A percentile compares a stretch with the other conserved stretches of the same genome.
Evolutionary conservation across 2,329 filamentous ascomycete genomes (phyloP).

Genomic region (Penicillium freii): DNA sequence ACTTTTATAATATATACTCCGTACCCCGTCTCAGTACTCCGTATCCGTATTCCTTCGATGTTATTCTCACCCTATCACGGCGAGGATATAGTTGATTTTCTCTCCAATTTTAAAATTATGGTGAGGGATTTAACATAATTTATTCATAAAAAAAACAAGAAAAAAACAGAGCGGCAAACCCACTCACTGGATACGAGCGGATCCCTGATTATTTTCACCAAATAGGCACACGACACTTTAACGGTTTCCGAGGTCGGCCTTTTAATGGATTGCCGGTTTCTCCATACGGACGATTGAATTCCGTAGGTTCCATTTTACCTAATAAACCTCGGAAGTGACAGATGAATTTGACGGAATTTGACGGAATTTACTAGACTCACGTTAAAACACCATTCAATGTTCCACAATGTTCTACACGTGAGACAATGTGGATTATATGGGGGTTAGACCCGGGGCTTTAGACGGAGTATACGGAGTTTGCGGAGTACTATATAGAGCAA

Average conservation of each 20-base stretch:
- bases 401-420: neutral
- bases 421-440: neutral
- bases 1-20: neutral
- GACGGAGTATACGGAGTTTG: too few relatives aligned
- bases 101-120: neutral
- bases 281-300: too few relatives aligned
- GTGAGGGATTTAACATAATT: conserved; percentile 6
- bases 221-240: neutral
- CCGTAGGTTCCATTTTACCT: neutral
- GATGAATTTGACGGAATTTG: too few relatives aligned
- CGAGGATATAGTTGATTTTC: neutral
- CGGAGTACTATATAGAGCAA: too few relatives aligned
- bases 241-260: neutral
- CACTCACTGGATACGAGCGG: neutral
- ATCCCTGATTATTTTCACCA: neutral
- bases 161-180: neutral
- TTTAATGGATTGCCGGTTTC: neutral
- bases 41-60: neutral
- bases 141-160: neutral
- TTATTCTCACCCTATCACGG: neutral
- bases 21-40: neutral
- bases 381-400: neutral
- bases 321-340: neutral
- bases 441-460: too few relatives aligned
- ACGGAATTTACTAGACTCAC: neutral